phyloP scores from a whole-genome alignment of 2,329 filamentous ascomycete genomes.

The Colletotrichum scovillei region DNA sequence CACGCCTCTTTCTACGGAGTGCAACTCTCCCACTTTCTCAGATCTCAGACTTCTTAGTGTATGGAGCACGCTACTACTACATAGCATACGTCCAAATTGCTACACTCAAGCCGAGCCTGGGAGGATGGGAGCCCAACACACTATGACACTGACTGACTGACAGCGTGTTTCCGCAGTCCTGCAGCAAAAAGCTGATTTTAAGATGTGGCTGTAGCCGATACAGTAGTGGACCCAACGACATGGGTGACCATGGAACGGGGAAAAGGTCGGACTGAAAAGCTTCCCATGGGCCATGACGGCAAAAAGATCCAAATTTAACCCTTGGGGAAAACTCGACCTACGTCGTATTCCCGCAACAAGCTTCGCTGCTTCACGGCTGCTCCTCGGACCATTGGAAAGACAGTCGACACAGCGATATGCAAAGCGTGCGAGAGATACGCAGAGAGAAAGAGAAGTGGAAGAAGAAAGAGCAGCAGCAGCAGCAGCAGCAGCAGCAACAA shows the following conservation, averaged over 20 bases:
- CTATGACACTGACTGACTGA: background rate
- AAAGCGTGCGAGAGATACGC: too few species aligned
- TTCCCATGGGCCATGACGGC: background rate
- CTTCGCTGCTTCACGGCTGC: conserved; percentile 15
- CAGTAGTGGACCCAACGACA: conserved; percentile 24
- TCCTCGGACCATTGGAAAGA: conserved; percentile 27
- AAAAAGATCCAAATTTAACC: conserved; percentile 16
- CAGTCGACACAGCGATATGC: background rate
- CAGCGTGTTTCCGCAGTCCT: background rate
- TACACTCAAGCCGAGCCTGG: conserved; percentile 9
- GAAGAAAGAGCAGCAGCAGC: background rate
- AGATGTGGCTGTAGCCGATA: conserved; percentile 33
- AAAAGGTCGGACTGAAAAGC: background rate
- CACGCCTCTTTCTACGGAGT: background rate
- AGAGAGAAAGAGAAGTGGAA: background rate
- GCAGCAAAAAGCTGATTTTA: conserved; percentile 10
- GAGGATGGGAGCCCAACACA: background rate
- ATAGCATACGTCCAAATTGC: background rate
- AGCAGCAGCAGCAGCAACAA: background rate
- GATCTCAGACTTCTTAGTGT: too few species aligned
- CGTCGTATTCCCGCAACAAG: background rate
- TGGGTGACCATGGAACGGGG: conserved; percentile 19
- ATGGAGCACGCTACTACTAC: too few species aligned
- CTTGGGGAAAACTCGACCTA: background rate
- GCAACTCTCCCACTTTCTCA: background rate